A percentile compares a stretch with the other conserved stretches of the same genome.
Evolutionary conservation across 306 rosid species (phyloP).

Genomic region (Cucurbita pepo): DNA sequence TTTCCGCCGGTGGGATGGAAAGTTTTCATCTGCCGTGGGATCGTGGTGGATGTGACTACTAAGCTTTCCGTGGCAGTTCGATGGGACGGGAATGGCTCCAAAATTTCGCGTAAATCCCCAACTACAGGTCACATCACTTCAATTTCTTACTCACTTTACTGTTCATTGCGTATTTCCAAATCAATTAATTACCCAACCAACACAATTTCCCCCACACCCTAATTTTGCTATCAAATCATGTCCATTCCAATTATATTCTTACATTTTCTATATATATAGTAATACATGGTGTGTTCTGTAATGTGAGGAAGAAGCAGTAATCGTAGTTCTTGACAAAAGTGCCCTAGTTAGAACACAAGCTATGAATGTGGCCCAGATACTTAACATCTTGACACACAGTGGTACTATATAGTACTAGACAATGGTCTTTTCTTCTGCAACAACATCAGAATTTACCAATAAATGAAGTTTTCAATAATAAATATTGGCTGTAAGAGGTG

Average conservation of each 20-base stretch:
- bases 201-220: background rate
- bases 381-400: background rate
- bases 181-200: background rate
- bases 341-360: background rate
- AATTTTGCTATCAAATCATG: background rate
- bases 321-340: background rate
- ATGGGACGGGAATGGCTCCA: conserved; percentile 1
- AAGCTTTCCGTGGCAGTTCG: background rate
- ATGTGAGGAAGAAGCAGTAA: background rate
- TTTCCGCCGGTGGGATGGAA: background rate
- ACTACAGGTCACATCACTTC: background rate
- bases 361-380: background rate
- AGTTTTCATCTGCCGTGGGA: background rate
- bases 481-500: background rate
- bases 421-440: background rate
- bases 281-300: background rate
- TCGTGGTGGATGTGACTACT: conserved; percentile 1
- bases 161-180: background rate
- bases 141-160: background rate
- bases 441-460: background rate
- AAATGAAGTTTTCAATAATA: background rate
- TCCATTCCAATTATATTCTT: background rate
- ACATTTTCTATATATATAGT: background rate
- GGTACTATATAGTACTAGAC: background rate
- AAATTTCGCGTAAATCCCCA: background rate